Conservation (phyloP, 768 basidiomycete species). For the Boletus edulis region DNA sequence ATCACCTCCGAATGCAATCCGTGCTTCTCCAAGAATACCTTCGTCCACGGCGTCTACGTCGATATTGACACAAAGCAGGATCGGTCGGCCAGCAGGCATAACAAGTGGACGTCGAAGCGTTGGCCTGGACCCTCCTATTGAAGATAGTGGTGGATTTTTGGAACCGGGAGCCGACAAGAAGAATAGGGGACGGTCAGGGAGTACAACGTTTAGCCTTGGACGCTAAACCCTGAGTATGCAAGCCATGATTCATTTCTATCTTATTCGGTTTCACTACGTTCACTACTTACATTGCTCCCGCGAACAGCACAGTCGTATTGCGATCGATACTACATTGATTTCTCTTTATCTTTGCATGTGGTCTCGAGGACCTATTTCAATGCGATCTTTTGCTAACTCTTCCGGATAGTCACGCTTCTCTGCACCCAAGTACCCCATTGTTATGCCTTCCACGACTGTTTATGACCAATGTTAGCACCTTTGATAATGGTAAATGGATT, state of each 20-base stretch:
- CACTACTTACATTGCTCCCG: constrained; percentile 9
- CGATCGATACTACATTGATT: constrained; percentile 9
- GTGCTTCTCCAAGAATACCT: constrained; percentile 41
- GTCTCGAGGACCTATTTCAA: constrained; percentile 25
- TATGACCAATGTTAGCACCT: constrained; percentile 23
- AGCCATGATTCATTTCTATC: constrained; percentile 10
- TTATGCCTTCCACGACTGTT: constrained; percentile 21
- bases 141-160: constrained; percentile 17
- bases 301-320: constrained; percentile 13
- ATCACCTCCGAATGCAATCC: constrained; percentile 40
- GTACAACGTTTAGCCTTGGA: constrained; percentile 21
- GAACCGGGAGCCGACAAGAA: constrained; percentile 18
- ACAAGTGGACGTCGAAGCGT: constrained; percentile 45
- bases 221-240: constrained; percentile 19
- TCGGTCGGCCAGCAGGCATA: constrained; percentile 39
- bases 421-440: constrained; percentile 2
- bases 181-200: constrained; percentile 29
- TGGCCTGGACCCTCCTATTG: constrained; percentile 27
- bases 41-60: constrained; percentile 35
- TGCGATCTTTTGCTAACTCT: constrained; percentile 10
- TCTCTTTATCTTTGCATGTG: constrained; percentile 8
- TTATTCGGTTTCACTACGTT: constrained; percentile 3
- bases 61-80: constrained; percentile 41
- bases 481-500: constrained; percentile 19
- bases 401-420: constrained; percentile 9